These are phyloP conservation scores for Coemansia umbellata DNA, from an alignment of 192 early-diverging fungal species.

Conservation along the genomic window DNA sequence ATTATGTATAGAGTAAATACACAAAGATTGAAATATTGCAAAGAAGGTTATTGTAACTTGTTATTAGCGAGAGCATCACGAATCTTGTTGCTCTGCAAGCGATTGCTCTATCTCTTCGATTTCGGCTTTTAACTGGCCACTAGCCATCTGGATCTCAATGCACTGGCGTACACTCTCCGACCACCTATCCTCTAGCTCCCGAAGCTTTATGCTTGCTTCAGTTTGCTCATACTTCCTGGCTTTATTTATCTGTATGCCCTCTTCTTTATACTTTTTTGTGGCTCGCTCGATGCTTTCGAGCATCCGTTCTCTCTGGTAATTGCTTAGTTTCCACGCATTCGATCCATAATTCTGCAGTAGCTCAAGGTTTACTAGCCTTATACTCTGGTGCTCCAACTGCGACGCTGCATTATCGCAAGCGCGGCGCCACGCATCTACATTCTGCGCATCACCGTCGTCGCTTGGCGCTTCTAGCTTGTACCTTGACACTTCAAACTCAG, in stretches of 20 bases:
- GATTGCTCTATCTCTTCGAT: conserved; percentile 13
- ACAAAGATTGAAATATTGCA: no score
- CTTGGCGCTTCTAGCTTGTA: conserved; percentile 41
- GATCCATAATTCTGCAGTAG: conserved; percentile 47
- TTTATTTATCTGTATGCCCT: conserved; percentile 33
- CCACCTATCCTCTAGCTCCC: conserved; percentile 30
- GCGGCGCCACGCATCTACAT: conserved; percentile 21
- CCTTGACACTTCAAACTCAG: conserved; percentile 26
- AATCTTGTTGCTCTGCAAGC: no score
- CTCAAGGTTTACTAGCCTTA: conserved; percentile 40
- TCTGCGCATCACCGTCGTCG: background rate
- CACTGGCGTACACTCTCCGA: conserved; percentile 33
- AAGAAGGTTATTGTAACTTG: no score
- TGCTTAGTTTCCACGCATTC: conserved; percentile 43
- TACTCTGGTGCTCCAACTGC: conserved; percentile 47
- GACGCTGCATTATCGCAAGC: conserved; percentile 42
- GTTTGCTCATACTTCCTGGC: conserved; percentile 39
- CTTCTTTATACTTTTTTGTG: conserved; percentile 7
- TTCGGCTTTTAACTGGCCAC: conserved; percentile 13
- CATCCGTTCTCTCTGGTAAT: conserved; percentile 40
- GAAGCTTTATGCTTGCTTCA: conserved; percentile 30
- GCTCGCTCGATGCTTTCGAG: conserved; percentile 20
- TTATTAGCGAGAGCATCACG: no score
- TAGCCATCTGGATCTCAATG: conserved; percentile 46
- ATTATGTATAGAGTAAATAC: no score